Evolutionary conservation across 2,329 filamentous ascomycete genomes (phyloP).

Genomic region (Knufia petricola): DNA sequence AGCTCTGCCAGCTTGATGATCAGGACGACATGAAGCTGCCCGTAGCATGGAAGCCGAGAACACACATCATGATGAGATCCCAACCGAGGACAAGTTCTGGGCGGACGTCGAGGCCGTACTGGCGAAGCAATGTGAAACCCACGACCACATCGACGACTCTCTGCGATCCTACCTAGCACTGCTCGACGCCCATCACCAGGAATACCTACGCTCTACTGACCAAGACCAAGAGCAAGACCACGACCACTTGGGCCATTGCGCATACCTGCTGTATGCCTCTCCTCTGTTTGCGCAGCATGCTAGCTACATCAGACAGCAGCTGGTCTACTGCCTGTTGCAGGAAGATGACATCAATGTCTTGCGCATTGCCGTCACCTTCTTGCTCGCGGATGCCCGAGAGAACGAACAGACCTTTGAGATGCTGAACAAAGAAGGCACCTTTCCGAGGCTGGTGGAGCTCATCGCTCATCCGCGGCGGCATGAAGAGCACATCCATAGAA

Average conservation of each 20-base stretch:
- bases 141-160: conserved; percentile 69
- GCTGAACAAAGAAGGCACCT: conserved; percentile 81
- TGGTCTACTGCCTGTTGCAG: conserved; percentile 81
- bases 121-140: conserved; percentile 44
- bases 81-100: conserved; percentile 84
- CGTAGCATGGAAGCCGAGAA: conserved; percentile 58
- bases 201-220: conserved; percentile 3
- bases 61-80: conserved; percentile 49
- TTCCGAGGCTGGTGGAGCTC: conserved; percentile 72
- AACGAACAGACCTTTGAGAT: conserved; percentile 71
- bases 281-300: conserved; percentile 62
- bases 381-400: conserved; percentile 75
- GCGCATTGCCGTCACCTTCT: conserved; percentile 70
- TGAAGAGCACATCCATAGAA: conserved; percentile 61
- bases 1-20: conserved; percentile 7
- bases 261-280: conserved; percentile 67
- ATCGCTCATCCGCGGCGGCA: conserved; percentile 55
- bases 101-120: conserved; percentile 34
- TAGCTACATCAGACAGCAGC: conserved; percentile 84
- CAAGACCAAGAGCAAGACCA: no score
- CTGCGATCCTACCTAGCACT: conserved; percentile 76
- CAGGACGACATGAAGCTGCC: conserved; percentile 31
- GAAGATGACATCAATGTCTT: conserved; percentile 77
- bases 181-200: conserved; percentile 9
- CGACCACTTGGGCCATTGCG: conserved; percentile 70